Base-by-base conservation (phyloP, 345 rosid species). In the Schrenkiella parvula region DNA sequence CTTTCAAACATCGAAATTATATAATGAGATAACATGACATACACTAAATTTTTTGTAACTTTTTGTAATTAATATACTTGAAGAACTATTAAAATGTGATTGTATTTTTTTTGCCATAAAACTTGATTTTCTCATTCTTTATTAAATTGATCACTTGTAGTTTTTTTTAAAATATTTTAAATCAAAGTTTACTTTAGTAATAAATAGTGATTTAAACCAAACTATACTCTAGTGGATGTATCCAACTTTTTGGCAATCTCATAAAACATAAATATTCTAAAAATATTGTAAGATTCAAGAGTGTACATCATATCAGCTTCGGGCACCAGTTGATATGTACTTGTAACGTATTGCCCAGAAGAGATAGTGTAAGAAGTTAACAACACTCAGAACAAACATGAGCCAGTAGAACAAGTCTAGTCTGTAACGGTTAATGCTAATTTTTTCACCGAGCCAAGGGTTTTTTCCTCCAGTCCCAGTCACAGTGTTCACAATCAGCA, bases 331-430 rank as follows among this genome's bases (percentile, higher is more conserved):
- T n/a, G 86, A 78, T 66, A 78, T 75, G 56, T 85, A 89, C 63
- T 81, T 85, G 60, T 86, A 89, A 19, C 75, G 73, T 62, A 22
- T 70, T 23, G 95, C 89, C 88, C 91, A 86, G 67, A 83, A 85
- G 17, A 89, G 84, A 79, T 83, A 86, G 47, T 85, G 84, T 58
- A 82, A 32, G 80, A 85, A 82, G 79, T 89, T 89, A 60, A 83
- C 74, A 22, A 54, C 81, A 67, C 89, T 89, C 1, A 86, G 79
- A 59, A 43, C 78, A 47, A 84, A 84, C 83, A 89, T 28, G 6
- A 89, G 81, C 95, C 89, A 89, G 78, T 86, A 86, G 82, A 85
- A 88, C 66, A 83, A 56, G 62, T 86, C 89, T 3, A 85, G 82
- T 43, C 78, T 82, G 64, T 79, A 71, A 32, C 72, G 80, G 64